phyloP scores from a whole-genome alignment of 371 early-diverging fungal genomes.

The Rhizopus arrhizus region DNA sequence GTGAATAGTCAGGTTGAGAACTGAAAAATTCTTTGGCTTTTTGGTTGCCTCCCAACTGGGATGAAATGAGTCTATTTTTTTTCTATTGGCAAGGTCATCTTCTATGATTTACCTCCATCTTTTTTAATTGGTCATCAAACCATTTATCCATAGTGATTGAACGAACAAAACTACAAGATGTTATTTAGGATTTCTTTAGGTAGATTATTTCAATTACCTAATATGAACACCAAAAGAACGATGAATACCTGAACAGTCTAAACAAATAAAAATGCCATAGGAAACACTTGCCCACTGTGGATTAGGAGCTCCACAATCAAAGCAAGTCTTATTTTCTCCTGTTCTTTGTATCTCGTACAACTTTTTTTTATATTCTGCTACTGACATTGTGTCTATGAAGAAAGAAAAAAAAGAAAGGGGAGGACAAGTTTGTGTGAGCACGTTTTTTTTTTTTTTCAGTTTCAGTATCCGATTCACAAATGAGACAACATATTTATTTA shows the following conservation, averaged over 20 bases:
- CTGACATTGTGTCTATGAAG: slow-evolving; percentile 11
- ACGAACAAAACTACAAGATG: slow-evolving; percentile 82
- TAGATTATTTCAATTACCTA: slow-evolving; percentile 47
- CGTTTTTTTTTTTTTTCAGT: not conserved
- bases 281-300: slow-evolving; percentile 96
- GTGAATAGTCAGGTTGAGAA: slow-evolving; percentile 80
- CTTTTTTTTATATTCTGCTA: slow-evolving; percentile 66
- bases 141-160: slow-evolving; percentile 99
- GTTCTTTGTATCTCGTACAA: slow-evolving; percentile 72
- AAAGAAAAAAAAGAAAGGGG: not conserved
- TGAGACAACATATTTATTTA: not conserved
- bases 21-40: slow-evolving; percentile 87
- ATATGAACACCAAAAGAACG: slow-evolving; percentile 94
- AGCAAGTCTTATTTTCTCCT: slow-evolving; percentile 77
- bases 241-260: slow-evolving; percentile 94
- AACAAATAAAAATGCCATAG: slow-evolving; percentile 96
- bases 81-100: not conserved
- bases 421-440: not conserved
- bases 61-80: slow-evolving; percentile 1
- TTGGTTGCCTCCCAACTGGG: slow-evolving; percentile 88
- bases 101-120: slow-evolving; percentile 74
- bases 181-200: not conserved
- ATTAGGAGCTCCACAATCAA: slow-evolving; percentile 84
- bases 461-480: not conserved
- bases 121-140: slow-evolving; percentile 89